Percentiles rank a stretch among this genome's conserved stretches.
Conservation (phyloP, 2,329 filamentous ascomycete species). For the Chaetomium globosum region DNA sequence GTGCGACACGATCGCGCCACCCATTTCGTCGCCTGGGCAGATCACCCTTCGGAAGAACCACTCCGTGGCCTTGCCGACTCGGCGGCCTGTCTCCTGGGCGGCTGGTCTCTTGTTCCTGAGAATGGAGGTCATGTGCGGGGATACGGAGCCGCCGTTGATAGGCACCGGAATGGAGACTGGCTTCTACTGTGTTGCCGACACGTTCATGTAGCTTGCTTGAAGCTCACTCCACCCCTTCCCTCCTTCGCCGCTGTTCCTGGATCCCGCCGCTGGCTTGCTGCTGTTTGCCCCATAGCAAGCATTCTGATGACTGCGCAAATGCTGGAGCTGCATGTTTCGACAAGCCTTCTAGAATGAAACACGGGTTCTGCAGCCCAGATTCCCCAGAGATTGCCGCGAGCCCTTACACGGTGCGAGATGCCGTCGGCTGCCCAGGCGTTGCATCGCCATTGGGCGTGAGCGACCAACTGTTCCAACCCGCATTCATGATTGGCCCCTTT, state of each 20-base stretch:
- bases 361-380: constrained; percentile 26
- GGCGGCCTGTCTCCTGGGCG: background rate
- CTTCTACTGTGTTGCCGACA: constrained; percentile 16
- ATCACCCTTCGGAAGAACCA: constrained; percentile 24
- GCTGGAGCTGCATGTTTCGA: constrained; percentile 31
- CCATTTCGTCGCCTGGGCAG: constrained; percentile 23
- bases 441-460: constrained; percentile 28
- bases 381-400: constrained; percentile 24
- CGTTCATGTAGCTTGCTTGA: constrained; percentile 19
- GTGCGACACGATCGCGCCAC: constrained; percentile 32
- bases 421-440: constrained; percentile 18
- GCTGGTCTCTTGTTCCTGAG: background rate
- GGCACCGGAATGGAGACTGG: background rate
- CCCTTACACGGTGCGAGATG: constrained; percentile 31
- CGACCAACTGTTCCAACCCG: constrained; percentile 25
- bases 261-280: constrained; percentile 13
- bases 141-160: constrained; percentile 1
- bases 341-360: constrained; percentile 38
- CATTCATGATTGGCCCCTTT: constrained; percentile 32
- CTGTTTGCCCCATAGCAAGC: constrained; percentile 27
- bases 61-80: constrained; percentile 18
- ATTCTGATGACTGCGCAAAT: constrained; percentile 24
- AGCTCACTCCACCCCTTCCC: background rate
- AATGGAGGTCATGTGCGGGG: background rate
- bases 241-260: background rate